Percentiles rank a stretch among this genome's conserved stretches.
phyloP scores from a whole-genome alignment of 2,329 filamentous ascomycete genomes.

The Orbilia brochopaga region DNA sequence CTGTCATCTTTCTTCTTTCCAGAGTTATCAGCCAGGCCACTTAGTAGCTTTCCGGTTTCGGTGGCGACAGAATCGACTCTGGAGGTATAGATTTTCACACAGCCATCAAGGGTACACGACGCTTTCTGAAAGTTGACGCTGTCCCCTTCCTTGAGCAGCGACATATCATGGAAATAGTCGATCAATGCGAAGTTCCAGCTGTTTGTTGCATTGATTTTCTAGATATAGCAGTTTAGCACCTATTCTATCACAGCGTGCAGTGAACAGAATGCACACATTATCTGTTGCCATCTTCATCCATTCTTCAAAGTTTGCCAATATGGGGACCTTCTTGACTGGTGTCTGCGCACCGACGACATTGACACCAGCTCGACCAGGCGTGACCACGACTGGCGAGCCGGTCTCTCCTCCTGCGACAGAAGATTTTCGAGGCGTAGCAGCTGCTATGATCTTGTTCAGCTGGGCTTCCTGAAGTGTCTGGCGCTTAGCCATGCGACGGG shows the following conservation, averaged over 20 bases:
- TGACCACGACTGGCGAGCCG: constrained; percentile 56
- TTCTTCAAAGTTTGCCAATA: constrained; percentile 97
- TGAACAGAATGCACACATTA: constrained; percentile 62
- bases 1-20: constrained; percentile 72
- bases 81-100: constrained; percentile 99
- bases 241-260: not conserved
- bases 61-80: constrained; percentile 97
- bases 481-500: constrained; percentile 81
- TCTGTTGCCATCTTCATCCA: constrained; percentile 99
- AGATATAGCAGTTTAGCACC: constrained; percentile 14
- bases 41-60: constrained; percentile 92
- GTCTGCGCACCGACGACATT: constrained; percentile 80
- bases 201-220: constrained; percentile 94
- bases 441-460: constrained; percentile 87
- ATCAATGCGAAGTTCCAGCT: constrained; percentile 99
- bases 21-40: constrained; percentile 82
- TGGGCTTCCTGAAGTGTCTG: constrained; percentile 88
- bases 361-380: constrained; percentile 61
- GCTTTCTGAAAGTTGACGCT: constrained; percentile 98
- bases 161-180: constrained; percentile 99
- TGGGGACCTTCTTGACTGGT: constrained; percentile 92
- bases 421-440: constrained; percentile 67
- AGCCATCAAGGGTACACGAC: constrained; percentile 94
- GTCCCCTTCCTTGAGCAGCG: constrained; percentile 90
- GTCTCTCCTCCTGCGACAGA: constrained; percentile 66